Base-by-base conservation (phyloP, 306 rosid species). In the Oemleria cerasiformis region DNA sequence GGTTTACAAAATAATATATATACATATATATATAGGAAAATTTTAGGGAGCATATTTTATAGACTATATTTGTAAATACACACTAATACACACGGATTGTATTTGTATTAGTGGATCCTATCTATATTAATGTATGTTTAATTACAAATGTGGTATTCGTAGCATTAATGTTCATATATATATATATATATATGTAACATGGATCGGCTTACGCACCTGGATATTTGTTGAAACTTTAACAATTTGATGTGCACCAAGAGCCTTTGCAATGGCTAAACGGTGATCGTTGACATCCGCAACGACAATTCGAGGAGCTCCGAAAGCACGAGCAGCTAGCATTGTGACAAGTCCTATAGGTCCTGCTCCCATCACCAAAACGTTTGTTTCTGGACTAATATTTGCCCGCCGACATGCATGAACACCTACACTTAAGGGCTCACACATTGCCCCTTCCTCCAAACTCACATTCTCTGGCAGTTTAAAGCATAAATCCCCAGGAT, bases 391-490 rank as follows among this genome's bases (percentile, higher is more conserved):
- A 63, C 80, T 13, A 2, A 81, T 55, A 65, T 72, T 81, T 58
- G 85, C 84, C 0, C 83, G 82, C 58, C 86, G 80, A 73, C 85
- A 78, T 55, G 85, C 84, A 62, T 81, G 86, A 5, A 81, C 78
- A 45, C 80, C 82, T 45, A 84, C 83, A 61, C 83, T 78, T 10
- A 77, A 68, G 17, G 81, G 85, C 8, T 84, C 88, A 72, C 84
- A 75, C 83, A 84, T 81, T 12, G 82, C 85, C n/a, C 85, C 82
- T 69, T 81, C 88, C 76, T 84, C 86, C 75, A 84, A 78, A 66
- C 80, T 85, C 34, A 79, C 84, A 63, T 65, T 76, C 13, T 70
- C 72, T 1, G 86, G 84, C 17, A 81, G 69, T 55, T 85, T 85
- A 39, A 42, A 79, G 66, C 84, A 76, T 9, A 85, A 25, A 21